Percentiles rank a stretch among this genome's conserved stretches.
phyloP scores from a whole-genome alignment of 2,329 filamentous ascomycete genomes.

The Cladophialophora bantiana region DNA sequence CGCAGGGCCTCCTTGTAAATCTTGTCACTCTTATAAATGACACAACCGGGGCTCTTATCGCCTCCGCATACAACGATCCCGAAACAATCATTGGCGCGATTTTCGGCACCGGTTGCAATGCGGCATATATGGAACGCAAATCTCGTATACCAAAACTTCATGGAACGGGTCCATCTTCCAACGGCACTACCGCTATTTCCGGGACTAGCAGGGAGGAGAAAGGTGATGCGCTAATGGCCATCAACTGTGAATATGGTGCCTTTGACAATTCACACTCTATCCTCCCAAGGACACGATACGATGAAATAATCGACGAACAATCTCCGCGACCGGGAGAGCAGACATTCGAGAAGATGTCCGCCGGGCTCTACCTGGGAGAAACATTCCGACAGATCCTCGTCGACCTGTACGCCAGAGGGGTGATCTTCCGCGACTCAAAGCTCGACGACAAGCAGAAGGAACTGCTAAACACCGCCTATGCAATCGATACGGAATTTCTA shows the following conservation, averaged over 20 bases:
- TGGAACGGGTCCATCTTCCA: constrained; percentile 47
- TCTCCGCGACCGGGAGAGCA: constrained; percentile 93
- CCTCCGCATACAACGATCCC: constrained; percentile 86
- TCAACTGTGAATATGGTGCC: constrained; percentile 93
- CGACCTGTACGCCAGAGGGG: constrained; percentile 79
- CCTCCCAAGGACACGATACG: constrained; percentile 83
- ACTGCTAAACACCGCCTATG: constrained; percentile 82
- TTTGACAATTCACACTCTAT: constrained; percentile 92
- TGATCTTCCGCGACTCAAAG: constrained; percentile 83
- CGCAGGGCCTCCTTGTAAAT: constrained; percentile 70
- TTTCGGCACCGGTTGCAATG: constrained; percentile 94
- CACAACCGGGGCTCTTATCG: constrained; percentile 90
- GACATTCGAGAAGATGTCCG: constrained; percentile 97
- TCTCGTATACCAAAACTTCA: constrained; percentile 87
- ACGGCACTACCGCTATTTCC: constrained; percentile 64
- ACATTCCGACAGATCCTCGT: constrained; percentile 87
- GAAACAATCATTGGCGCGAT: constrained; percentile 91
- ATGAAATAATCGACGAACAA: constrained; percentile 84
- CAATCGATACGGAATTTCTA: constrained; percentile 75
- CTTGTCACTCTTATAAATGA: constrained; percentile 92
- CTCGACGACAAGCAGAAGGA: constrained; percentile 56
- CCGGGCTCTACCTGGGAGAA: constrained; percentile 90
- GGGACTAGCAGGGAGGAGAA: constrained; percentile 63
- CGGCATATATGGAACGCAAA: constrained; percentile 83
- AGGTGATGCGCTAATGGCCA: constrained; percentile 72